Conservation (phyloP, 345 rosid genomes). For the Melaleuca quinquenervia region DNA sequence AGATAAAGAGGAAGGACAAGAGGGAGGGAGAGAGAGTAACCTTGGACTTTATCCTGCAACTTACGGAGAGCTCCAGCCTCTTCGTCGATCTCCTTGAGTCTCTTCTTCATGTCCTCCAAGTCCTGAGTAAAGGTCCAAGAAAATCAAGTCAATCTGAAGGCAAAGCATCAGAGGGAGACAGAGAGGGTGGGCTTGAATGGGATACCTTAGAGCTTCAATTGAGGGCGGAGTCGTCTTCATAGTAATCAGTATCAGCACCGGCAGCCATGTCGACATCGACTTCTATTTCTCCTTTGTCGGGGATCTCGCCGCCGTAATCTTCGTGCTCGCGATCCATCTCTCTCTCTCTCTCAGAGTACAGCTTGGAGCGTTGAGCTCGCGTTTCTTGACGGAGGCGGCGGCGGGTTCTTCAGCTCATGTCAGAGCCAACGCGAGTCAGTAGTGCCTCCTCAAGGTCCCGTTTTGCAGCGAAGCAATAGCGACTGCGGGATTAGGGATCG, state of each 20-base stretch:
- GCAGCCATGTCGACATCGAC: slow-evolving; percentile 5
- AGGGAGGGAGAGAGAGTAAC: slow-evolving; percentile 9
- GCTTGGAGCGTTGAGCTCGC: background rate
- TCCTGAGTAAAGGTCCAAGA: slow-evolving; percentile 30
- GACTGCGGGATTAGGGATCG: background rate
- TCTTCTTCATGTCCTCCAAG: slow-evolving; percentile 95
- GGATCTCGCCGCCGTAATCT: slow-evolving; percentile 12
- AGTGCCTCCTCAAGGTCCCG: too few relatives aligned
- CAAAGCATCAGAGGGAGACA: background rate
- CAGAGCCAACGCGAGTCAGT: background rate
- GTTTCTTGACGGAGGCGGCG: background rate
- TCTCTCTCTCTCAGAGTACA: background rate
- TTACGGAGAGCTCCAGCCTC: slow-evolving; percentile 98
- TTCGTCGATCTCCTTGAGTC: slow-evolving; percentile 92
- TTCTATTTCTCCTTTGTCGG: slow-evolving; percentile 3
- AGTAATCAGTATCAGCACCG: slow-evolving; percentile 10
- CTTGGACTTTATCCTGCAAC: slow-evolving; percentile 98
- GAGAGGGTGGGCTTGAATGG: background rate
- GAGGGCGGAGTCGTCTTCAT: slow-evolving; percentile 32
- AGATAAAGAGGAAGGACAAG: background rate
- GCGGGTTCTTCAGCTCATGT: background rate
- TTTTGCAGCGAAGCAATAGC: background rate
- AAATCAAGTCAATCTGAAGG: background rate
- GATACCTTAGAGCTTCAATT: slow-evolving; percentile 54
- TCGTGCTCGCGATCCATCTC: slow-evolving; percentile 9